Evolutionary conservation across 1,284 basidiomycete species (phyloP).

Genomic region (Puccinia brachypodii): DNA sequence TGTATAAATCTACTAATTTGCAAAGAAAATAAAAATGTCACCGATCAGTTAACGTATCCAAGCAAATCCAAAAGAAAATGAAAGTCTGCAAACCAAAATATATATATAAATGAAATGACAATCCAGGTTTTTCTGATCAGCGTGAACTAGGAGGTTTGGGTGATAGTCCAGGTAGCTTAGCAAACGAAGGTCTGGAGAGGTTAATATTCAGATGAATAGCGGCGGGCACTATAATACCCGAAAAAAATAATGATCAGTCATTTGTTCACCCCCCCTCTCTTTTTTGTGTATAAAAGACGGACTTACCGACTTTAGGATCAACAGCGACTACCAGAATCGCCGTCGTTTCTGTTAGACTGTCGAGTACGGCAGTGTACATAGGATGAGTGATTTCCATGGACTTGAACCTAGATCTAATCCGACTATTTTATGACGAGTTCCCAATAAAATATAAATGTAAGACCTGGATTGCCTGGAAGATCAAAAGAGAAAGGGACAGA

Average conservation of each 20-base stretch:
- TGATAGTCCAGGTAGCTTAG: slow-evolving; percentile 29
- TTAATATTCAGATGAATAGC: slow-evolving; percentile 42
- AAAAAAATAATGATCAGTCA: background rate
- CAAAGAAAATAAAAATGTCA: too few relatives aligned
- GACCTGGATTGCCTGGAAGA: slow-evolving; percentile 16
- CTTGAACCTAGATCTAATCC: slow-evolving; percentile 54
- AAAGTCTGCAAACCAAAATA: background rate
- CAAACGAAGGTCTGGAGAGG: slow-evolving; percentile 27
- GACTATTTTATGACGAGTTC: slow-evolving; percentile 34
- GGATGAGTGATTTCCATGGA: slow-evolving; percentile 56
- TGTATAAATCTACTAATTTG: too few relatives aligned
- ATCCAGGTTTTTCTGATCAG: background rate
- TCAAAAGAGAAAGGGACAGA: too few relatives aligned
- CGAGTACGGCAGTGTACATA: slow-evolving; percentile 81
- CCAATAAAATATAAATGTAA: background rate
- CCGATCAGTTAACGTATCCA: too few relatives aligned
- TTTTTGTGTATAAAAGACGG: background rate
- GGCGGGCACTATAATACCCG: slow-evolving; percentile 17
- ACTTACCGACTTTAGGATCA: slow-evolving; percentile 77
- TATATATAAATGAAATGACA: background rate
- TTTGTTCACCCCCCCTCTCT: background rate
- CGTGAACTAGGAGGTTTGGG: slow-evolving; percentile 9
- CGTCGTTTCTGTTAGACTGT: slow-evolving; percentile 89
- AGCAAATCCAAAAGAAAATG: background rate
- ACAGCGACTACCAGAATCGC: slow-evolving; percentile 87